Base-by-base conservation (phyloP, 129 eudicot genomes). In the Tanacetum coccineum region DNA sequence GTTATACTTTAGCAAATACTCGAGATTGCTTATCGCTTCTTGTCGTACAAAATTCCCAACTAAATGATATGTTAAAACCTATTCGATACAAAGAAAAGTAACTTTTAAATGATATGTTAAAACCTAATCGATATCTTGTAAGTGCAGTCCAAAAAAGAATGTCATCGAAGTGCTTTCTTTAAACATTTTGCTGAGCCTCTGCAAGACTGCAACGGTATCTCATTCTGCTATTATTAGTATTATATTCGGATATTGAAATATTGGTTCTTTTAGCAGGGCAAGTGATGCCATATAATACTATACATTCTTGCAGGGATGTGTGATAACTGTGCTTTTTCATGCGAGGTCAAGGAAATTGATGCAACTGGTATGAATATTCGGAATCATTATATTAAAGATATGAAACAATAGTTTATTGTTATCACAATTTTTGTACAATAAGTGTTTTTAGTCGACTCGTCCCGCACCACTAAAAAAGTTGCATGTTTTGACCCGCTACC, bases 151-250 rank as follows among this genome's bases (percentile, higher is more conserved):
- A 88, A 77, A 79, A 81, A 72, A 70, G 95, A 78, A 72, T 92
- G 98, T 47, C 88, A 91, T 19, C 82, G 96, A 59, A 74, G 84
- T 76, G 96, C 98, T 72, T 87, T 92, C 82, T 92, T 92, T 71
- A 73, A 61, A 63, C 98, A 92, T 81, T 92, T 92, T 82, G 89
- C 96, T 32, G 98, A 92, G 80, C 96, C 95, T 10, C 68, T 88
- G 22, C 95, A 86, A 79, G 98, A 92, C 52, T 92, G 98, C 82
- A 88, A 88, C 78, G 98, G 98, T 88, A 83, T 42, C 32, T 18
- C 45, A 63, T 62, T 39, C 42, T 68, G 57, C 59, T 47, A 19
- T 11, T 44, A 3, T 25, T n/a, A n/a, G 20, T 65, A 7, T 68
- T 57, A 7, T 56, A 45, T 49, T 42, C 17, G 17, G 8, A 1